Conservation (phyloP, 805 yeast genomes). For the Suhomyces sp. region DNA sequence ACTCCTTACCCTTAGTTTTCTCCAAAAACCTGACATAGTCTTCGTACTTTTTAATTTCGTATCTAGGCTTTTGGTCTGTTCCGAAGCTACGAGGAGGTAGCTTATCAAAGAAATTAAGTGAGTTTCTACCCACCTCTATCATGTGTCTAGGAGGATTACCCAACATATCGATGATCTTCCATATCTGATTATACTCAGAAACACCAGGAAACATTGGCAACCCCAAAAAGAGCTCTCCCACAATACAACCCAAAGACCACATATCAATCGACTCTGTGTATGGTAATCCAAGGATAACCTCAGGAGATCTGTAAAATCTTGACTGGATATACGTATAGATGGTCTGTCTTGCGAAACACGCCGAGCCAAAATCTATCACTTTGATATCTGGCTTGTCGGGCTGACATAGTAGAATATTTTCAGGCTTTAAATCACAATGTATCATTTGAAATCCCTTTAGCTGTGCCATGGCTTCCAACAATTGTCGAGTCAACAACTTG, state of each 20-base stretch:
- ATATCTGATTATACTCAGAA: slow-evolving; percentile 87
- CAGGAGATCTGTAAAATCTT: slow-evolving; percentile 91
- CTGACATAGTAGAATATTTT: slow-evolving; percentile 76
- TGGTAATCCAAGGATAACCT: slow-evolving; percentile 86
- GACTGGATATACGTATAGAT: slow-evolving; percentile 90
- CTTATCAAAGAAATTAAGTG: slow-evolving; percentile 64
- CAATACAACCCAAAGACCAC: slow-evolving; percentile 96
- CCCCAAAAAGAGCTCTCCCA: slow-evolving; percentile 87
- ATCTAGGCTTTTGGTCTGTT: slow-evolving; percentile 25
- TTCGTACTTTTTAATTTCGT: slow-evolving; percentile 32
- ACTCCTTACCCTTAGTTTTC: slow-evolving; percentile 25
- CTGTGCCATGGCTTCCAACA: slow-evolving; percentile 75
- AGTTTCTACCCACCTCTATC: slow-evolving; percentile 91
- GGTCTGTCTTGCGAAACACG: slow-evolving; percentile 88
- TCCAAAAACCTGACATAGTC: slow-evolving; percentile 33
- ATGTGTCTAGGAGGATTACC: slow-evolving; percentile 93
- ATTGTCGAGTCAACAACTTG: slow-evolving; percentile 71
- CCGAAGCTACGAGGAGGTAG: slow-evolving; percentile 13
- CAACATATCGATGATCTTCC: slow-evolving; percentile 75
- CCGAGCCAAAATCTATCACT: slow-evolving; percentile 93
- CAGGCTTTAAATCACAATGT: slow-evolving; percentile 97
- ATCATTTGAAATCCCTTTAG: slow-evolving; percentile 81
- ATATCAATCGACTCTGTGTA: slow-evolving; percentile 92
- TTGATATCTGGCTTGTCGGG: slow-evolving; percentile 84
- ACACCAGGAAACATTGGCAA: slow-evolving; percentile 93